These are phyloP conservation scores for Betula pendula DNA, from an alignment of 306 rosid genomes.

Conservation along the genomic window DNA sequence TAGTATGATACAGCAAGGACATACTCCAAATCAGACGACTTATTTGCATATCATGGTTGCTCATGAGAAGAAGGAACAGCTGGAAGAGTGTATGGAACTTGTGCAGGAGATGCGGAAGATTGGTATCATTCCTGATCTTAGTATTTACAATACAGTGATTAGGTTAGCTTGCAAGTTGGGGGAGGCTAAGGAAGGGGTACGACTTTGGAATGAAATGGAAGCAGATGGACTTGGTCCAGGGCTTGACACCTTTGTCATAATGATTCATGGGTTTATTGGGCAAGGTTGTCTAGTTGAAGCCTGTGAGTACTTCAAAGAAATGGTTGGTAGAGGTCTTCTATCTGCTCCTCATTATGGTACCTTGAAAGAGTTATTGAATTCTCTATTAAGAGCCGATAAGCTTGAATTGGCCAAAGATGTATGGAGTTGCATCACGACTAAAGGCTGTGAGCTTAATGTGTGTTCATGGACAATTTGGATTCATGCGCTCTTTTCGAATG, in stretches of 20 bases:
- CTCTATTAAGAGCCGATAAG: slow-evolving; percentile 65
- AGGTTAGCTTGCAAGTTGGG: slow-evolving; percentile 83
- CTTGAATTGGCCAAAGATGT: slow-evolving; percentile 84
- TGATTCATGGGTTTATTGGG: slow-evolving; percentile 78
- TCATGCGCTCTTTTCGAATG: slow-evolving; percentile 76
- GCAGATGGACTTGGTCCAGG: slow-evolving; percentile 56
- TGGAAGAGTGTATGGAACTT: slow-evolving; percentile 76
- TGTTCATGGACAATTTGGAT: slow-evolving; percentile 90
- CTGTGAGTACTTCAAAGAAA: slow-evolving; percentile 75
- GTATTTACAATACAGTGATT: slow-evolving; percentile 61
- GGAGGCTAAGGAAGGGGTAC: slow-evolving; percentile 67
- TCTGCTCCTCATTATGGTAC: slow-evolving; percentile 73
- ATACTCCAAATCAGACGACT: slow-evolving; percentile 59
- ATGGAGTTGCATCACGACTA: slow-evolving; percentile 61
- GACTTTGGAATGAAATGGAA: slow-evolving; percentile 78
- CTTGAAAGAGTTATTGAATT: slow-evolving; percentile 67
- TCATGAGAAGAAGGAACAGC: slow-evolving; percentile 85
- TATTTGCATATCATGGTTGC: slow-evolving; percentile 66
- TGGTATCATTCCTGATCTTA: slow-evolving; percentile 66
- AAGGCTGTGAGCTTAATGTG: slow-evolving; percentile 64
- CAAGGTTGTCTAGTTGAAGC: slow-evolving; percentile 74
- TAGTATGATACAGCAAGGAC: slow-evolving; percentile 69
- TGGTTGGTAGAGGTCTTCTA: slow-evolving; percentile 72
- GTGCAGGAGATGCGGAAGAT: slow-evolving; percentile 73
- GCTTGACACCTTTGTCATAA: slow-evolving; percentile 66